Percentiles rank a stretch among this genome's conserved stretches.
These are phyloP conservation scores for Metarhizium brunneum DNA, from an alignment of 2,329 filamentous ascomycete species.

Conservation along the genomic window DNA sequence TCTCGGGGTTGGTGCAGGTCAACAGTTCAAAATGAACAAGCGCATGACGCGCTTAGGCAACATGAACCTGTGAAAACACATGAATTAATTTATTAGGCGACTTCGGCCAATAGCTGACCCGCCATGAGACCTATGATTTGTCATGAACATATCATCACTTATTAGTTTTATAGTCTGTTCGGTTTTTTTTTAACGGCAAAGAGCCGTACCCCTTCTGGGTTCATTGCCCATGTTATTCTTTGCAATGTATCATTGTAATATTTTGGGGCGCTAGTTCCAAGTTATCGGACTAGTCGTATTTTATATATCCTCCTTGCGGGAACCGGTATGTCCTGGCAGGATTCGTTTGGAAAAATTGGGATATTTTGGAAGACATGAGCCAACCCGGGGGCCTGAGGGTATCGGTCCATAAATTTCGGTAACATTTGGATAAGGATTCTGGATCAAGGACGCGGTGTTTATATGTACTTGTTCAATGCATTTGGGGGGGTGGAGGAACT, in stretches of 20 bases:
- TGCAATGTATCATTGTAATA: not conserved
- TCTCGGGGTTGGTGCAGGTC: conserved; percentile 8
- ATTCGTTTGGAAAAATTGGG: not conserved
- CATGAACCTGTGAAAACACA: conserved; percentile 34
- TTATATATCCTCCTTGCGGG: not conserved
- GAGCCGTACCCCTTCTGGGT: not conserved
- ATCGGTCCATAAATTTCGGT: too few relatives aligned
- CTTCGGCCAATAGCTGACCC: not conserved
- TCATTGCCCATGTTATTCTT: not conserved
- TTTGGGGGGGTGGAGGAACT: too few relatives aligned
- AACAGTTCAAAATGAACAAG: conserved; percentile 46
- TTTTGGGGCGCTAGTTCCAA: not conserved
- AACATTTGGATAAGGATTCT: too few relatives aligned
- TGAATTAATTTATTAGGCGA: not conserved
- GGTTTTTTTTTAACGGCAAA: not conserved
- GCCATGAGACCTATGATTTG: not conserved
- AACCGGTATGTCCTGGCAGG: not conserved
- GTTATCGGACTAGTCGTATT: not conserved
- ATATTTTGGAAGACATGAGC: not conserved
- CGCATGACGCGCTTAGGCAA: conserved; percentile 49
- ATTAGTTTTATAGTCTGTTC: not conserved
- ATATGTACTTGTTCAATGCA: too few relatives aligned
- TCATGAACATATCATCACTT: not conserved
- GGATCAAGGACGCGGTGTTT: too few relatives aligned
- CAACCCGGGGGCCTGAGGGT: too few relatives aligned